A percentile compares a stretch with the other conserved stretches of the same genome.
phyloP scores from a whole-genome alignment of 257 asterid species.

The Nicotiana otophora region DNA sequence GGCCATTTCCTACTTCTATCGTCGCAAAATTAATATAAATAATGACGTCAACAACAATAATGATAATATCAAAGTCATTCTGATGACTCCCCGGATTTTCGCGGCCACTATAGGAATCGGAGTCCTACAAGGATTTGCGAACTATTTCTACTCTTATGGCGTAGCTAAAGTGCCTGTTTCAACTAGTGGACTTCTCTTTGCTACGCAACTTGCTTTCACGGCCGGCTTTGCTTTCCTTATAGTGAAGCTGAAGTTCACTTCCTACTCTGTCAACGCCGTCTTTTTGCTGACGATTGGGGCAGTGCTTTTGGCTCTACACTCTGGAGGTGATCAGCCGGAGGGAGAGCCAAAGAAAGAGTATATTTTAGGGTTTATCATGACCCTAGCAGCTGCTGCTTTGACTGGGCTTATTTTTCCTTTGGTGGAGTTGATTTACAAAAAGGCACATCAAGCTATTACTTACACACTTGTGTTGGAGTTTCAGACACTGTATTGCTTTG shows the following conservation, averaged over 20 bases:
- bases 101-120: background rate
- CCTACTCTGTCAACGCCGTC: background rate
- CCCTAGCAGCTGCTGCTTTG: background rate
- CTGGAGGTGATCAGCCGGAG: conserved; percentile 9
- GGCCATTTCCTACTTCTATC: conserved; percentile 10
- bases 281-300: conserved; percentile 10
- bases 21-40: background rate
- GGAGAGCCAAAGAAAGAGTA: background rate
- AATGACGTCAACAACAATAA: background rate
- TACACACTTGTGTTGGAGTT: background rate
- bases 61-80: background rate
- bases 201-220: conserved; percentile 11
- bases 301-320: background rate
- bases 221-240: conserved; percentile 14
- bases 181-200: background rate
- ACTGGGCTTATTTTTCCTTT: conserved; percentile 4
- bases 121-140: background rate
- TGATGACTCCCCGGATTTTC: conserved; percentile 4
- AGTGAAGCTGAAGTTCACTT: conserved; percentile 4
- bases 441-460: background rate
- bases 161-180: background rate
- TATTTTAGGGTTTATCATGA: conserved; percentile 9
- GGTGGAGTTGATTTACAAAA: conserved; percentile 10
- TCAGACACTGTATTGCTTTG: background rate
- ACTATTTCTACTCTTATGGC: conserved; percentile 5